phyloP scores from a whole-genome alignment of 768 basidiomycete species.

The Mycena leptocephala region DNA sequence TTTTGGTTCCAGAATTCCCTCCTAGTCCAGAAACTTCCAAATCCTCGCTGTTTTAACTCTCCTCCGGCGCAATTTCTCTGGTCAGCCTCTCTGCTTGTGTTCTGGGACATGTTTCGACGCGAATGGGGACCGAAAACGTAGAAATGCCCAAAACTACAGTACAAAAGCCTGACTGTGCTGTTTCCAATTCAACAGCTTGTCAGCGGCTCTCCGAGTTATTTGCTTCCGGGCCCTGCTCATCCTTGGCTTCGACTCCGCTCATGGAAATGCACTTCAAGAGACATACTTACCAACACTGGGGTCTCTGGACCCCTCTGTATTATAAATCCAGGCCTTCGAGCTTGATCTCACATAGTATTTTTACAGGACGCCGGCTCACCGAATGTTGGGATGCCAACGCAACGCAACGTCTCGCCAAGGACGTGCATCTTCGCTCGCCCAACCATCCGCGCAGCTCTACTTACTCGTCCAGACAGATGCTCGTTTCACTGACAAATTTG shows the following conservation, averaged over 20 bases:
- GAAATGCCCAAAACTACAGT: neutral
- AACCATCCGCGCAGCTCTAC: neutral
- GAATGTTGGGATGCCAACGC: neutral
- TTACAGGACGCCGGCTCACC: neutral
- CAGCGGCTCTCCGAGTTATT: neutral
- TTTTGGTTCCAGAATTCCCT: neutral
- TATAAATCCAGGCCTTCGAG: neutral
- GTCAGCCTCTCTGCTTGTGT: neutral
- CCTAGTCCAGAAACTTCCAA: neutral
- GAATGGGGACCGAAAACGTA: neutral
- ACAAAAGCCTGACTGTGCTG: neutral
- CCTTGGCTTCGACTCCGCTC: neutral
- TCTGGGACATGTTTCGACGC: neutral
- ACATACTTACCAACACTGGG: neutral
- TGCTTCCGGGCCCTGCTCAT: neutral
- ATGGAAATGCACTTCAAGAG: neutral
- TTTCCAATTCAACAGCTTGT: neutral
- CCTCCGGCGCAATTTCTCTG: neutral
- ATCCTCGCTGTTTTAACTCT: neutral
- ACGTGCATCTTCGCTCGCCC: neutral
- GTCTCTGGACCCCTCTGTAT: neutral
- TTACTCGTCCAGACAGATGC: neutral
- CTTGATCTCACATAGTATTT: no score
- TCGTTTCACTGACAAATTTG: neutral
- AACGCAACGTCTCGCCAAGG: neutral